phyloP scores from a whole-genome alignment of 2,329 filamentous ascomycete species.

The Stromatinia cepivora region DNA sequence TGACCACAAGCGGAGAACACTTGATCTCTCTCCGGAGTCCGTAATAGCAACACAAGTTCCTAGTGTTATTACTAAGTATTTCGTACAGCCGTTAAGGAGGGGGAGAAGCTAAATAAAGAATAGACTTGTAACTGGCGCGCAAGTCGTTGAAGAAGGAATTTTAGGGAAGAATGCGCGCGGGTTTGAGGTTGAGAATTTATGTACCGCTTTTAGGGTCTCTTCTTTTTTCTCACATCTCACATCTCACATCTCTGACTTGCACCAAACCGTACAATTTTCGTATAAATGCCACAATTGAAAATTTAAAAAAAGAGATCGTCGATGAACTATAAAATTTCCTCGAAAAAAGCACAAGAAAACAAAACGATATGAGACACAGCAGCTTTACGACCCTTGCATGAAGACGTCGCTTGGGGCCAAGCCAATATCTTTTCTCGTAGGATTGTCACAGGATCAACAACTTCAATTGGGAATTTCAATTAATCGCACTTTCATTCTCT shows the following conservation, averaged over 20 bases:
- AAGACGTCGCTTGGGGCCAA: conserved; percentile 6
- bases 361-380: conserved; percentile 8
- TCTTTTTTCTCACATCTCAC: not conserved
- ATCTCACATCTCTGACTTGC: not conserved
- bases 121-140: conserved; percentile 4
- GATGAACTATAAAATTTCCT: not conserved
- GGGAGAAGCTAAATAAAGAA: conserved; percentile 1
- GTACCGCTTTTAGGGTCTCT: not conserved
- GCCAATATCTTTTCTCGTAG: conserved; percentile 8
- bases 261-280: not conserved
- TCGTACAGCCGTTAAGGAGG: not conserved
- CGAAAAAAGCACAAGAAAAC: conserved; percentile 3
- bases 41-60: not conserved
- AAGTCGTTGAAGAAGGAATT: not conserved
- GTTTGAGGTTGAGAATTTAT: not conserved
- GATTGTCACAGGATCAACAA: conserved; percentile 16
- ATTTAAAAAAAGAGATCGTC: not conserved
- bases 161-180: not conserved
- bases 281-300: not conserved
- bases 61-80: conserved; percentile 2
- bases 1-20: not conserved
- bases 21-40: not conserved
- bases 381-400: conserved; percentile 11
- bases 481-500: conserved; percentile 16
- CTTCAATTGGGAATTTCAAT: not conserved